These are phyloP conservation scores for Schwanniomyces pseudopolymorphus DNA, from an alignment of 805 yeast genomes.

Conservation along the genomic window DNA sequence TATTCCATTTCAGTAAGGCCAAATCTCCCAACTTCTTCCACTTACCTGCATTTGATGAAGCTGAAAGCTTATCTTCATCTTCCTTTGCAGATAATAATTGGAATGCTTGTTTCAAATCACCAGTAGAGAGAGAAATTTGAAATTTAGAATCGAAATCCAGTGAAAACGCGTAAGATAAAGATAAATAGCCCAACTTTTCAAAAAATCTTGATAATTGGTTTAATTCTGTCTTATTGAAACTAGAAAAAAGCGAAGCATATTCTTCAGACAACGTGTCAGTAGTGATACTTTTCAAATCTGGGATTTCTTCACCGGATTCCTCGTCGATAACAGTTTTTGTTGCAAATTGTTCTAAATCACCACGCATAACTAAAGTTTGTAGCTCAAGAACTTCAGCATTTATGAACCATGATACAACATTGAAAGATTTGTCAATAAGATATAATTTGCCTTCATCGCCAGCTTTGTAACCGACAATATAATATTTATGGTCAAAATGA, in stretches of 20 bases:
- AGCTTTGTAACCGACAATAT: constrained; percentile 84
- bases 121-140: constrained; percentile 81
- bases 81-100: constrained; percentile 38
- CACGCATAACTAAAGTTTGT: constrained; percentile 93
- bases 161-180: constrained; percentile 79
- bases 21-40: constrained; percentile 93
- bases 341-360: constrained; percentile 75
- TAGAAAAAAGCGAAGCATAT: constrained; percentile 50
- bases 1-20: constrained; percentile 75
- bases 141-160: constrained; percentile 89
- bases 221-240: constrained; percentile 63
- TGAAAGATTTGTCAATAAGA: constrained; percentile 86
- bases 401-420: constrained; percentile 75
- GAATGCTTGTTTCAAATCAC: constrained; percentile 68
- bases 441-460: constrained; percentile 82
- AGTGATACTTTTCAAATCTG: constrained; percentile 33
- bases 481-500: constrained; percentile 87
- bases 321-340: constrained; percentile 28
- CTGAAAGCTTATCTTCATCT: constrained; percentile 49
- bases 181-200: constrained; percentile 86
- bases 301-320: constrained; percentile 37
- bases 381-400: constrained; percentile 88
- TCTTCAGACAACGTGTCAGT: constrained; percentile 62
- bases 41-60: constrained; percentile 44
- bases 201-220: constrained; percentile 86